Conservation (phyloP, 768 basidiomycete species). For the Tylopilus vinaceipallidus region DNA sequence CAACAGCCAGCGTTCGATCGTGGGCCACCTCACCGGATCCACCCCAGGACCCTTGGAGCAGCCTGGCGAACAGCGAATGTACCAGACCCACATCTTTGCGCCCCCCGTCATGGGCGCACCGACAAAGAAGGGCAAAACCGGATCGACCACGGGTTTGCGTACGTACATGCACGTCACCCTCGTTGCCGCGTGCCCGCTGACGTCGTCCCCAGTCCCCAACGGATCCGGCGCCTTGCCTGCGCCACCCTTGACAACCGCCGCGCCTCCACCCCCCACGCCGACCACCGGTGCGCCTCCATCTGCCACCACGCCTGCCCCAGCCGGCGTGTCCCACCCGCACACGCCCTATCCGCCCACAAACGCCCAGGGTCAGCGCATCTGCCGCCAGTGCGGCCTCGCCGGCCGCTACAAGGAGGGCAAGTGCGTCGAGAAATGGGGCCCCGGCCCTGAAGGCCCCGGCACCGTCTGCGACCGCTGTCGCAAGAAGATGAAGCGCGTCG, state of each 20-base stretch:
- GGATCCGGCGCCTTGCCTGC: slow-evolving; percentile 20
- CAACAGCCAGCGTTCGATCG: slow-evolving; percentile 20
- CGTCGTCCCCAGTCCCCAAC: slow-evolving; percentile 13
- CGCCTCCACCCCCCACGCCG: slow-evolving; percentile 18
- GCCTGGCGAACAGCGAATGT: slow-evolving; percentile 40
- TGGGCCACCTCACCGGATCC: slow-evolving; percentile 17
- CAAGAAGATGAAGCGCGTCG: slow-evolving; percentile 85
- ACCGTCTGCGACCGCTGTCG: slow-evolving; percentile 85
- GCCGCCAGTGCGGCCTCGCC: slow-evolving; percentile 69
- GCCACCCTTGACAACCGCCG: slow-evolving; percentile 12
- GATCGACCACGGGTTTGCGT: slow-evolving; percentile 24
- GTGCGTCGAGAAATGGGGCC: slow-evolving; percentile 88
- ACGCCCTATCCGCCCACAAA: slow-evolving; percentile 38
- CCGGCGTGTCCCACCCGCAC: slow-evolving; percentile 10
- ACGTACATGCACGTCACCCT: slow-evolving; percentile 7
- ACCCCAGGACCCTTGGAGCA: slow-evolving; percentile 31
- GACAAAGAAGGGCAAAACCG: slow-evolving; percentile 59
- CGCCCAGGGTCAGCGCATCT: slow-evolving; percentile 68
- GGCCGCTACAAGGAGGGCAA: slow-evolving; percentile 83
- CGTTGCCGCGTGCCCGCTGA: slow-evolving; percentile 17
- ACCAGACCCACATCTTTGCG: slow-evolving; percentile 70
- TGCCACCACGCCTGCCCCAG: not conserved
- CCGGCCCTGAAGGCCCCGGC: slow-evolving; percentile 79
- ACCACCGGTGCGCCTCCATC: slow-evolving; percentile 10
- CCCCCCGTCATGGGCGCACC: slow-evolving; percentile 73